A percentile compares a stretch with the other conserved stretches of the same genome.
Evolutionary conservation across 495 filamentous ascomycete species (phyloP).

Genomic region (Penicillium cataractarum): DNA sequence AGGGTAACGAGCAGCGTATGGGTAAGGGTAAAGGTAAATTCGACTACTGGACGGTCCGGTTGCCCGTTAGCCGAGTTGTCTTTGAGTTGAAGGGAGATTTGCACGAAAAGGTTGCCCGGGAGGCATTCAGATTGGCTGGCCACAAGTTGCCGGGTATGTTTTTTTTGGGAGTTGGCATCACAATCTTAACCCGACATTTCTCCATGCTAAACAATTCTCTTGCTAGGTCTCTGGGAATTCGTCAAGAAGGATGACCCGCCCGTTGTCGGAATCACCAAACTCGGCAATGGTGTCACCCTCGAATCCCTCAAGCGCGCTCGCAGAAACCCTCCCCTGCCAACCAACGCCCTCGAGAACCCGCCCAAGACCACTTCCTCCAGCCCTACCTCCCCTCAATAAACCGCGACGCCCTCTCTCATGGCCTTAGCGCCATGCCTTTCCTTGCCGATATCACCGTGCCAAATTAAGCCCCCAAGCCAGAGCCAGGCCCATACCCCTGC

Average conservation of each 20-base stretch:
- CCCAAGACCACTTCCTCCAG: conserved; percentile 45
- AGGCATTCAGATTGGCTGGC: conserved; percentile 92
- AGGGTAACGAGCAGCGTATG: conserved; percentile 96
- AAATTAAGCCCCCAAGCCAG: conserved; percentile 57
- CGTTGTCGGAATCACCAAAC: conserved; percentile 90
- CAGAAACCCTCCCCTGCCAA: conserved; percentile 61
- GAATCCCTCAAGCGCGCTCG: conserved; percentile 78
- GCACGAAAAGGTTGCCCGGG: conserved; percentile 91
- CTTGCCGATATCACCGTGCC: conserved; percentile 18
- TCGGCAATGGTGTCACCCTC: conserved; percentile 77
- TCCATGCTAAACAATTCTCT: conserved; percentile 29
- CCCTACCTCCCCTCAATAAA: conserved; percentile 47
- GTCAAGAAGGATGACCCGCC: conserved; percentile 91
- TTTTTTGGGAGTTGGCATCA: not conserved
- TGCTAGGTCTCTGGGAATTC: conserved; percentile 84
- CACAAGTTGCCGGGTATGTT: conserved; percentile 90
- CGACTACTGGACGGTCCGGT: conserved; percentile 90
- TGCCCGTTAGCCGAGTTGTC: conserved; percentile 84
- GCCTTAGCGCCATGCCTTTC: conserved; percentile 20
- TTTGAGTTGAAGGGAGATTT: conserved; percentile 90
- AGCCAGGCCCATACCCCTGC: conserved; percentile 64
- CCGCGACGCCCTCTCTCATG: conserved; percentile 7
- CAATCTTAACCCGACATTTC: conserved; percentile 4
- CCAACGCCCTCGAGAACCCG: conserved; percentile 34
- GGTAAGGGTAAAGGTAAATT: conserved; percentile 98